Percentiles rank a stretch among this genome's conserved stretches.
Evolutionary conservation across 768 basidiomycete genomes (phyloP).

Genomic region (Pleurotus tuber-regium): DNA sequence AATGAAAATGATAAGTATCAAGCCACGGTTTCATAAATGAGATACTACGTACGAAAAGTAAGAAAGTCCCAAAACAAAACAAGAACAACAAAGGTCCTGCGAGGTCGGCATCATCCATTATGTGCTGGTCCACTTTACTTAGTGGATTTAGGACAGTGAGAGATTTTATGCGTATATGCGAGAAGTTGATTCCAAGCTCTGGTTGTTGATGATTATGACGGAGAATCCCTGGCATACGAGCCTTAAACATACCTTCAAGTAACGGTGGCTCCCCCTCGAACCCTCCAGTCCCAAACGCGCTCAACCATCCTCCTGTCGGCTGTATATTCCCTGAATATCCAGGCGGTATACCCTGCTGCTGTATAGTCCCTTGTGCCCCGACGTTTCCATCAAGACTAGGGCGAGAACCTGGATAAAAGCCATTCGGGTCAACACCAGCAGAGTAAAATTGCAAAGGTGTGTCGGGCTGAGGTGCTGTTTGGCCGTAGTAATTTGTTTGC

Average conservation of each 20-base stretch:
- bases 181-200: constrained; percentile 99
- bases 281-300: constrained; percentile 92
- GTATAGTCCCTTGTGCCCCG: constrained; percentile 50
- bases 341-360: constrained; percentile 37
- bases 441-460: constrained; percentile 75
- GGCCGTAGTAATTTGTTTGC: constrained; percentile 57
- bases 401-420: constrained; percentile 68
- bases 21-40: not conserved
- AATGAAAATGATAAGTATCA: constrained; percentile 11
- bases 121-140: constrained; percentile 76
- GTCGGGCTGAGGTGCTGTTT: constrained; percentile 40
- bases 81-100: constrained; percentile 95
- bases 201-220: not conserved
- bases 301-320: constrained; percentile 82
- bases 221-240: not conserved
- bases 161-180: constrained; percentile 92
- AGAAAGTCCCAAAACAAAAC: constrained; percentile 90
- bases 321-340: constrained; percentile 75
- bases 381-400: constrained; percentile 77
- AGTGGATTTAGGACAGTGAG: constrained; percentile 95
- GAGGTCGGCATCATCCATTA: constrained; percentile 99
- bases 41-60: constrained; percentile 74
- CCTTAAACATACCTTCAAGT: constrained; percentile 68
- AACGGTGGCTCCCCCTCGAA: constrained; percentile 95
- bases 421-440: constrained; percentile 43